Percentiles rank a stretch among this genome's conserved stretches.
Conservation (phyloP, 306 rosid genomes). For the Acacia acuminata region DNA sequence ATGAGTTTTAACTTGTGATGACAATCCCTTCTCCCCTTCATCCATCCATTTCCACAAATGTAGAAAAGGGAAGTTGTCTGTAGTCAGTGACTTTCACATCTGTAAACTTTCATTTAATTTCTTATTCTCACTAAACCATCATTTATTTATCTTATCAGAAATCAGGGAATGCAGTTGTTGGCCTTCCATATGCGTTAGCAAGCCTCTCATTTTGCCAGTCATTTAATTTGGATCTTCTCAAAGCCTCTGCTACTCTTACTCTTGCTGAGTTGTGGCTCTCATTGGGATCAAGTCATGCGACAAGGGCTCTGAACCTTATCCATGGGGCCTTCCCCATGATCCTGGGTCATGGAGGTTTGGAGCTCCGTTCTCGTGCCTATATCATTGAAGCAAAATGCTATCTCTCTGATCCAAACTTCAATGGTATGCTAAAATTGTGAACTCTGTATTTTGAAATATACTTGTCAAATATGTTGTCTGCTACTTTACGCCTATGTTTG, state of each 20-base stretch:
- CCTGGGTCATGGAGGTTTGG: slow-evolving; percentile 99
- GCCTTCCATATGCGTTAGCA: slow-evolving; percentile 91
- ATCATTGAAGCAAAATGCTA: slow-evolving; percentile 92
- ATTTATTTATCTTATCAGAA: slow-evolving; percentile 53
- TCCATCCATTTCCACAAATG: neutral
- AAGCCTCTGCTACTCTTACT: slow-evolving; percentile 89
- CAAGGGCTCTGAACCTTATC: slow-evolving; percentile 82
- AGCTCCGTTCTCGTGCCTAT: slow-evolving; percentile 88
- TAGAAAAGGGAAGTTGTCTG: slow-evolving; percentile 12
- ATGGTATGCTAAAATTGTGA: slow-evolving; percentile 46
- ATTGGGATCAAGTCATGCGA: slow-evolving; percentile 87
- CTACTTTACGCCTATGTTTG: neutral
- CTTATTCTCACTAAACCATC: neutral
- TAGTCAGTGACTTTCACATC: neutral
- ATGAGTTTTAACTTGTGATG: neutral
- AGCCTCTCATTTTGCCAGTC: slow-evolving; percentile 96
- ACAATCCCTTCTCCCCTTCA: slow-evolving; percentile 11
- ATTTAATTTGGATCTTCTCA: slow-evolving; percentile 93
- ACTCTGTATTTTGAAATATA: slow-evolving; percentile 16
- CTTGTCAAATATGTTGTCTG: slow-evolving; percentile 12
- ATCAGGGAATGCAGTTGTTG: slow-evolving; percentile 94
- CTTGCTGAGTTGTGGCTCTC: slow-evolving; percentile 94
- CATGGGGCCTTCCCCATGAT: slow-evolving; percentile 90
- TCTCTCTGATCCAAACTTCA: slow-evolving; percentile 72
- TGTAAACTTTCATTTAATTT: neutral